Evolutionary conservation across 257 asterid species (phyloP).

Genomic region (Fraxinus cuspidata): DNA sequence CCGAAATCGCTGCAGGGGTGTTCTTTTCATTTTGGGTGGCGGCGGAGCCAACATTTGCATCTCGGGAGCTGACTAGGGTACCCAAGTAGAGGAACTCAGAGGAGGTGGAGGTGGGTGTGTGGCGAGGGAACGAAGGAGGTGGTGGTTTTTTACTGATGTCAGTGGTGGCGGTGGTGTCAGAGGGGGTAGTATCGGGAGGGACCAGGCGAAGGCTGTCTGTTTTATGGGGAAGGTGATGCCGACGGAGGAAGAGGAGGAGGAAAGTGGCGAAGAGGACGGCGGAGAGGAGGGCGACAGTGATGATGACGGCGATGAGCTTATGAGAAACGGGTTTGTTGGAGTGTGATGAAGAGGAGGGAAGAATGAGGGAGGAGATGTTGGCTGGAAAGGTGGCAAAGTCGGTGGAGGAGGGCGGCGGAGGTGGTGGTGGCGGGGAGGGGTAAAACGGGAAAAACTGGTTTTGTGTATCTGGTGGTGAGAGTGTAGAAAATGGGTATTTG

Average conservation of each 20-base stretch:
- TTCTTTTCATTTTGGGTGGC: conserved; percentile 21
- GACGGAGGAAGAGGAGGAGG: conserved; percentile 51
- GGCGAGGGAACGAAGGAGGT: conserved; percentile 42
- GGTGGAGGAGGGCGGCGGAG: conserved; percentile 37
- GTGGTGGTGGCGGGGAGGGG: conserved; percentile 55
- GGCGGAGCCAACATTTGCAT: conserved; percentile 28
- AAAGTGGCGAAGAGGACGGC: conserved; percentile 38
- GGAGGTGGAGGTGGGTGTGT: conserved; percentile 55
- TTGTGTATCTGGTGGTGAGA: conserved; percentile 40
- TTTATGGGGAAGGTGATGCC: conserved; percentile 32
- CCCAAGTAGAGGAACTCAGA: conserved; percentile 82
- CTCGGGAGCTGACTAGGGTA: conserved; percentile 63
- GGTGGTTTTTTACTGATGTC: conserved; percentile 45
- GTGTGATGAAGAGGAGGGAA: conserved; percentile 62
- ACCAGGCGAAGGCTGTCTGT: conserved; percentile 68
- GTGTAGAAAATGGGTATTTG: conserved; percentile 61
- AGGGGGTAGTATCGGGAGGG: conserved; percentile 56
- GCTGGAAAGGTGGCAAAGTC: conserved; percentile 69
- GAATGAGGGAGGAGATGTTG: conserved; percentile 81
- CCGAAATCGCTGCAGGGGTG: conserved; percentile 21
- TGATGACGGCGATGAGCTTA: conserved; percentile 59
- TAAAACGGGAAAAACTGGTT: conserved; percentile 62
- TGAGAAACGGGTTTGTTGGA: conserved; percentile 44
- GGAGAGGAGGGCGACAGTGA: conserved; percentile 50
- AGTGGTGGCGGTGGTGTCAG: conserved; percentile 41